A percentile compares a stretch with the other conserved stretches of the same genome.
These are phyloP conservation scores for Actinomortierella ambigua DNA, from an alignment of 371 early-diverging fungal genomes.

Conservation along the genomic window DNA sequence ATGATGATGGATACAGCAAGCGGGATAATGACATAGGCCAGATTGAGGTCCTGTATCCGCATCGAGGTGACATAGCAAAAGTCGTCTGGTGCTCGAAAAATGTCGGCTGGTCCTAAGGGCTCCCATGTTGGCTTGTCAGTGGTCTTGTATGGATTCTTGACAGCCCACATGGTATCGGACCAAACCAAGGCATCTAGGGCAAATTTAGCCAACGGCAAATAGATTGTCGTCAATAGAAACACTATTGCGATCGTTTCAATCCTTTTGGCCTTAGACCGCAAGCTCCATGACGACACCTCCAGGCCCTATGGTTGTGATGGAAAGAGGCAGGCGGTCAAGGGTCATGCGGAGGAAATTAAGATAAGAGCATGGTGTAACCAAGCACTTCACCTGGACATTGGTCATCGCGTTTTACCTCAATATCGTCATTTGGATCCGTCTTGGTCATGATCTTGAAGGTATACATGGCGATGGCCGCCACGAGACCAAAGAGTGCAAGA, in stretches of 20 bases:
- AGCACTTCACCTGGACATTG: slow-evolving; percentile 19
- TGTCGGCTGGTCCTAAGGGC: slow-evolving; percentile 31
- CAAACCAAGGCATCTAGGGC: slow-evolving; percentile 62
- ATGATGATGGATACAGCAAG: slow-evolving; percentile 45
- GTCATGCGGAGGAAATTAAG: too few species aligned
- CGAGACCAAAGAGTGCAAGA: slow-evolving; percentile 46
- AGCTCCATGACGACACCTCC: slow-evolving; percentile 47
- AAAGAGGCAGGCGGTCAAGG: too few species aligned
- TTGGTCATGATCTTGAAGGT: slow-evolving; percentile 49
- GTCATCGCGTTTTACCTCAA: slow-evolving; percentile 21
- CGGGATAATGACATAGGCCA: slow-evolving; percentile 53
- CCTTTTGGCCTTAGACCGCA: slow-evolving; percentile 40
- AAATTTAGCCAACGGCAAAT: slow-evolving; percentile 61
- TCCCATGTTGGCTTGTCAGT: slow-evolving; percentile 49
- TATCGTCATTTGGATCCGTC: slow-evolving; percentile 41
- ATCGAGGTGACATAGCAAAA: slow-evolving; percentile 67
- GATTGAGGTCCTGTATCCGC: slow-evolving; percentile 53
- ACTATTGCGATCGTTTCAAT: slow-evolving; percentile 48
- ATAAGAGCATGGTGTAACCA: too few species aligned
- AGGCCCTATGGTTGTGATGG: slow-evolving; percentile 36
- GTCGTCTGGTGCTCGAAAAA: slow-evolving; percentile 35
- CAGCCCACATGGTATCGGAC: slow-evolving; percentile 62
- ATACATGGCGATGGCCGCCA: slow-evolving; percentile 45
- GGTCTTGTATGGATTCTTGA: slow-evolving; percentile 54
- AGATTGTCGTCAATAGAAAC: slow-evolving; percentile 57